Conservation (phyloP, 2,329 filamentous ascomycete species). For the Periconia macrospinosa region DNA sequence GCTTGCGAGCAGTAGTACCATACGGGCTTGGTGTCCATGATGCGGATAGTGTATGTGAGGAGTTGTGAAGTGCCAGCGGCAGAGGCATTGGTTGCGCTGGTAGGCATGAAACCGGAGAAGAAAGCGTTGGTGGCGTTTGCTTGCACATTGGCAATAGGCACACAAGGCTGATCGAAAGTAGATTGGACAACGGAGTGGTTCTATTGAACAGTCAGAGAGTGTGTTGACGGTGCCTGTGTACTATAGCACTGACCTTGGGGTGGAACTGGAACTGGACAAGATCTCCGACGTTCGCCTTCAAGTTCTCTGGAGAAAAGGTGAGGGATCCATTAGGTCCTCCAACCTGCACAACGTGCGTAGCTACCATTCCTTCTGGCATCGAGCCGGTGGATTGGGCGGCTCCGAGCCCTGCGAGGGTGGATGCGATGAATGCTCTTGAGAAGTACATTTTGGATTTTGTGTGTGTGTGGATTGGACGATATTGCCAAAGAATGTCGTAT, state of each 20-base stretch:
- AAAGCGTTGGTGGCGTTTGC: slow-evolving; percentile 57
- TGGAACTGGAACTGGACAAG: slow-evolving; percentile 58
- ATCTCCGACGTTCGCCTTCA: slow-evolving; percentile 64
- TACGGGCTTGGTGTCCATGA: slow-evolving; percentile 70
- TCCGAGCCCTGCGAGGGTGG: slow-evolving; percentile 34
- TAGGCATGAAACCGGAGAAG: slow-evolving; percentile 67
- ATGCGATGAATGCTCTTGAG: slow-evolving; percentile 33
- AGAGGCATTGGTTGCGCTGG: slow-evolving; percentile 50
- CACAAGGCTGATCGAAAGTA: slow-evolving; percentile 70
- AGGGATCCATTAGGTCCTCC: slow-evolving; percentile 56
- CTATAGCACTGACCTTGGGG: slow-evolving; percentile 40
- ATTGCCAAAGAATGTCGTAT: slow-evolving; percentile 17
- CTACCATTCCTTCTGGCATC: slow-evolving; percentile 20
- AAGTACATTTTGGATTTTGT: slow-evolving; percentile 36
- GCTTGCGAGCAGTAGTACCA: slow-evolving; percentile 80
- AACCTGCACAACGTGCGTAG: slow-evolving; percentile 66
- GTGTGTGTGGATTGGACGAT: not conserved
- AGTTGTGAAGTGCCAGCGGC: slow-evolving; percentile 41
- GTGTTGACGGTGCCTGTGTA: not conserved
- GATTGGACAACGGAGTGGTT: slow-evolving; percentile 84
- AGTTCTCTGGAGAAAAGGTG: slow-evolving; percentile 66
- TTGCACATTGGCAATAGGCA: slow-evolving; percentile 56
- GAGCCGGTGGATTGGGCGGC: slow-evolving; percentile 20
- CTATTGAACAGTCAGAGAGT: slow-evolving; percentile 18
- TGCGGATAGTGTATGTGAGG: slow-evolving; percentile 70